Conservation (phyloP, 2,329 filamentous ascomycete genomes). For the Sclerotinia subarctica region DNA sequence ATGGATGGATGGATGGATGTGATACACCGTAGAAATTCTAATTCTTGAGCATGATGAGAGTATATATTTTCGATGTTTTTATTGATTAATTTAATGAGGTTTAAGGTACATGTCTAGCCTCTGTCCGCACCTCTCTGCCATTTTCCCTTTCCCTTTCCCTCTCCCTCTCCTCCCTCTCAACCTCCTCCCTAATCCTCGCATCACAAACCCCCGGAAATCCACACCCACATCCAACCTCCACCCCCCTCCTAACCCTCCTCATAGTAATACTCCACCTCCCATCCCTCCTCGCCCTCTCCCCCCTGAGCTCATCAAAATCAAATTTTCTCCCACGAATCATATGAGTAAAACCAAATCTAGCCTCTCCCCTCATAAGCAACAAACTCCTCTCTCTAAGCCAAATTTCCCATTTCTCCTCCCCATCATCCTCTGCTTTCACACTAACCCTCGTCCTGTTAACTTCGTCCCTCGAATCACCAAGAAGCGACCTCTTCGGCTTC, state of each 20-base stretch:
- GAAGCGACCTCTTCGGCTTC: background rate
- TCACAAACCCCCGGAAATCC: conserved; percentile 23
- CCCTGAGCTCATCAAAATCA: background rate
- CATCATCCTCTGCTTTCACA: background rate
- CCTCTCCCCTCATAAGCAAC: conserved; percentile 20
- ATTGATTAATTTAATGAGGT: background rate
- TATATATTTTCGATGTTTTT: too few species aligned
- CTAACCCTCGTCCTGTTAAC: background rate
- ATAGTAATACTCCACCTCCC: conserved; percentile 24
- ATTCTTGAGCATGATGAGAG: too few species aligned
- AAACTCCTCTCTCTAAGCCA: conserved; percentile 18
- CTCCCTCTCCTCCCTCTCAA: background rate
- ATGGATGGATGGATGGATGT: too few species aligned
- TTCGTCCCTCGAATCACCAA: background rate
- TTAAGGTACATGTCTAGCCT: background rate
- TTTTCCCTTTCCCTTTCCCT: background rate
- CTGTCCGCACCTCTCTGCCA: background rate
- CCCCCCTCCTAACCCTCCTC: conserved; percentile 19
- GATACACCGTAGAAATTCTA: too few species aligned
- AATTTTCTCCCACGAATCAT: conserved; percentile 22
- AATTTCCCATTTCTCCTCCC: conserved; percentile 11
- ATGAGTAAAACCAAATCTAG: conserved; percentile 22
- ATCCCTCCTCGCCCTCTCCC: conserved; percentile 7
- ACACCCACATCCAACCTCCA: conserved; percentile 15
- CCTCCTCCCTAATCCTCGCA: conserved; percentile 22